phyloP scores from a whole-genome alignment of 2,329 filamentous ascomycete genomes.

The Trichophaea hybrida region DNA sequence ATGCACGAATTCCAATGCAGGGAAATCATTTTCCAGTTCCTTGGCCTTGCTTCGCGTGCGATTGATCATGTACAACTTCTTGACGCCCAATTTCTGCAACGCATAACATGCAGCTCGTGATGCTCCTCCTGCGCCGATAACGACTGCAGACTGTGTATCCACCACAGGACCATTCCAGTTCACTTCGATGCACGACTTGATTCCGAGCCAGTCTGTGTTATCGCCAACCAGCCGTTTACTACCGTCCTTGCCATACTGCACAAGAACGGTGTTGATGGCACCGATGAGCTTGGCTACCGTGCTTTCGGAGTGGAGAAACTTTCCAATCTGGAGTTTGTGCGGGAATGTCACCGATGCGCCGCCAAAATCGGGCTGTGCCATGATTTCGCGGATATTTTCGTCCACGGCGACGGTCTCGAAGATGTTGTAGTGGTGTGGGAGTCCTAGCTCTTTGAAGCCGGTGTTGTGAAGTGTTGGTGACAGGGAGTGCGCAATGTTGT shows the following conservation, averaged over 20 bases:
- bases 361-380: constrained; percentile 61
- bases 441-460: constrained; percentile 39
- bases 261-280: constrained; percentile 32
- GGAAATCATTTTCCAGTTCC: constrained; percentile 55
- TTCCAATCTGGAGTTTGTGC: constrained; percentile 74
- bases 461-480: constrained; percentile 42
- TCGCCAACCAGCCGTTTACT: constrained; percentile 33
- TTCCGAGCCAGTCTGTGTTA: constrained; percentile 36
- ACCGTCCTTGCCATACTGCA: constrained; percentile 24
- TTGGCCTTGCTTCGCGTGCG: constrained; percentile 55
- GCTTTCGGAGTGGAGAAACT: constrained; percentile 61
- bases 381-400: constrained; percentile 46
- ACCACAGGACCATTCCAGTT: constrained; percentile 16
- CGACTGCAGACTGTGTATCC: constrained; percentile 28
- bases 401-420: constrained; percentile 55
- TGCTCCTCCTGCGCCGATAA: constrained; percentile 35
- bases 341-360: constrained; percentile 92
- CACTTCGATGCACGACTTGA: constrained; percentile 30
- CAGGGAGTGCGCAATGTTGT: constrained; percentile 43
- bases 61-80: constrained; percentile 72
- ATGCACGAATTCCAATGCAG: constrained; percentile 30
- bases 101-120: constrained; percentile 33
- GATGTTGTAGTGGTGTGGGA: constrained; percentile 56
- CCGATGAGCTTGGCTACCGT: constrained; percentile 30
- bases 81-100: constrained; percentile 65